Conservation (phyloP, 805 yeast species). For the Suhomyces faveliae region DNA sequence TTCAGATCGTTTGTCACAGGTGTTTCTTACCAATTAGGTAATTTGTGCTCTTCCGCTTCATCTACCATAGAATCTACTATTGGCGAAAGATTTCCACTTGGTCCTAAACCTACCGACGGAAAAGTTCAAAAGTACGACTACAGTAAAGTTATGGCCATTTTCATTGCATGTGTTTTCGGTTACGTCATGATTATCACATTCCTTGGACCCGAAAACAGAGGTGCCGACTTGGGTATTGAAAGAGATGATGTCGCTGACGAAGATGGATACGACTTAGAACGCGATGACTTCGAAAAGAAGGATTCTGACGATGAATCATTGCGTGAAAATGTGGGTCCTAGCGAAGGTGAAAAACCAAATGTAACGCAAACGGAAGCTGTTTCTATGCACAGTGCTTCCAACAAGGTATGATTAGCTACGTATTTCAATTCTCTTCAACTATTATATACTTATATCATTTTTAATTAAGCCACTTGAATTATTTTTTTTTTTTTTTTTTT, state of each 20-base stretch:
- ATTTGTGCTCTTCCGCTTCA: slow-evolving; percentile 63
- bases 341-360: not conserved
- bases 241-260: slow-evolving; percentile 16
- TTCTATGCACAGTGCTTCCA: not conserved
- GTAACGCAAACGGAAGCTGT: not conserved
- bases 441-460: not conserved
- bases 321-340: not conserved
- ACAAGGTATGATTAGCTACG: slow-evolving; percentile 1
- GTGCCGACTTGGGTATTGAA: slow-evolving; percentile 16
- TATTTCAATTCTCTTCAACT: not conserved
- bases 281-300: slow-evolving; percentile 5
- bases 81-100: slow-evolving; percentile 49
- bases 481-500: not conserved
- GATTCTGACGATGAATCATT: slow-evolving; percentile 5
- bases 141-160: slow-evolving; percentile 63
- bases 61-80: slow-evolving; percentile 67
- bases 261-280: slow-evolving; percentile 3
- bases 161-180: slow-evolving; percentile 61
- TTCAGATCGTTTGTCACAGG: slow-evolving; percentile 64
- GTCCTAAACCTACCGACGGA: slow-evolving; percentile 15
- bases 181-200: slow-evolving; percentile 49
- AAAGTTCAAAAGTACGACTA: slow-evolving; percentile 41
- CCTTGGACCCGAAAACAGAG: slow-evolving; percentile 59
- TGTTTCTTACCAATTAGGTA: slow-evolving; percentile 65
- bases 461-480: too few relatives aligned